Percentiles rank a stretch among this genome's conserved stretches.
These are phyloP conservation scores for Sporobolomyces roseus DNA, from an alignment of 768 basidiomycete genomes.

Conservation along the genomic window DNA sequence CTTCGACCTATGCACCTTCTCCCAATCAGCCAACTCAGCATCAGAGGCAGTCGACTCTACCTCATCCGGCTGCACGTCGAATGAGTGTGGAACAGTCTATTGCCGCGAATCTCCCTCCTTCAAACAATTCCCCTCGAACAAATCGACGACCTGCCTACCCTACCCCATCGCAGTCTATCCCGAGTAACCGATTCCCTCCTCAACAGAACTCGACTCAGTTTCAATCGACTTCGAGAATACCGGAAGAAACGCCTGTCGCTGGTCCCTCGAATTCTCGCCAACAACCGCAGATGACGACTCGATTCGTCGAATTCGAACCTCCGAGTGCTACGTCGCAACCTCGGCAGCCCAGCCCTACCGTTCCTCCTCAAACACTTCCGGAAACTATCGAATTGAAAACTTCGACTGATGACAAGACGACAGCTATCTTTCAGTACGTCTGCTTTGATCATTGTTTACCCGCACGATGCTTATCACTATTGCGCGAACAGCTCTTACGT, in stretches of 20 bases:
- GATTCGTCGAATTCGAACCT: too few species aligned
- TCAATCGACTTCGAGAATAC: too few species aligned
- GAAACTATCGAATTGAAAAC: too few species aligned
- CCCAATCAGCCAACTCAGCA: neutral
- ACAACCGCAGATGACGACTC: too few species aligned
- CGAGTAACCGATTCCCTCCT: neutral
- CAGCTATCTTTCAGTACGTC: conserved; percentile 7
- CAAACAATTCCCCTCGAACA: neutral
- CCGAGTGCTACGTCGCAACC: too few species aligned
- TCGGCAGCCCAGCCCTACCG: too few species aligned
- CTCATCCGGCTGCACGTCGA: neutral
- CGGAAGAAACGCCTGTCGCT: too few species aligned
- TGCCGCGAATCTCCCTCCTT: conserved; percentile 1
- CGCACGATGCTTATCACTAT: neutral
- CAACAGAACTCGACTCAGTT: neutral
- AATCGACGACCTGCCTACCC: neutral
- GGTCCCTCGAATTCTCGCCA: too few species aligned
- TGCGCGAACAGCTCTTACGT: conserved; percentile 36
- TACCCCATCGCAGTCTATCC: neutral
- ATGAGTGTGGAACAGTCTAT: conserved; percentile 5
- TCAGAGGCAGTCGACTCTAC: neutral
- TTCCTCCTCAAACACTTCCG: too few species aligned
- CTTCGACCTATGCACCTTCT: too few species aligned
- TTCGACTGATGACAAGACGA: too few species aligned
- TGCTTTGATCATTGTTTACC: too few species aligned